A percentile compares a stretch with the other conserved stretches of the same genome.
Evolutionary conservation across 805 yeast species (phyloP).

Genomic region (Lachancea waltii): DNA sequence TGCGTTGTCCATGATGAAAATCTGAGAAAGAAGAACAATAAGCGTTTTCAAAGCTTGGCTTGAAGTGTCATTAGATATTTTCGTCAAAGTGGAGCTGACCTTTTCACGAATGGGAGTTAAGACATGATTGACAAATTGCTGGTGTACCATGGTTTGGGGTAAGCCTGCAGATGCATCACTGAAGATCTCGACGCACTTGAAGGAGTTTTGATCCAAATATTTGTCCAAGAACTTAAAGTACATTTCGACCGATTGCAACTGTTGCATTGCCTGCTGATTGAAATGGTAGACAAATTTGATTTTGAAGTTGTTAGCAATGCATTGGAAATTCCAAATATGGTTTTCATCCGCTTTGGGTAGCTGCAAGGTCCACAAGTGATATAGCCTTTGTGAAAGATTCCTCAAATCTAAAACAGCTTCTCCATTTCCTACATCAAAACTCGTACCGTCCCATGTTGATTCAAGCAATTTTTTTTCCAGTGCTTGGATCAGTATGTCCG

Average conservation of each 20-base stretch:
- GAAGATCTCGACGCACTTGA: conserved; percentile 37
- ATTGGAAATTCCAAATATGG: conserved; percentile 41
- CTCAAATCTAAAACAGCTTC: conserved; percentile 14
- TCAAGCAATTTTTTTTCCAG: conserved; percentile 19
- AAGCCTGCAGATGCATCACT: conserved; percentile 30
- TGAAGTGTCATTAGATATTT: conserved; percentile 35
- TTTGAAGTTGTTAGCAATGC: conserved; percentile 40
- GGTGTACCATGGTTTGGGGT: conserved; percentile 31
- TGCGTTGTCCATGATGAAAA: conserved; percentile 33
- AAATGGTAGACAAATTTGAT: conserved; percentile 52
- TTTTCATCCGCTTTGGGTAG: conserved; percentile 13
- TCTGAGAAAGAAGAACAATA: conserved; percentile 36
- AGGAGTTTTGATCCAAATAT: conserved; percentile 38
- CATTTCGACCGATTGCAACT: conserved; percentile 45
- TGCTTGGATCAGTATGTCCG: conserved; percentile 10
- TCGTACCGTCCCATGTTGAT: conserved; percentile 29
- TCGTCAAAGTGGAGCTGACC: conserved; percentile 27
- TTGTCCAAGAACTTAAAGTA: conserved; percentile 45
- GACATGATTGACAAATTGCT: conserved; percentile 35
- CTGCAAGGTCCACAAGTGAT: conserved; percentile 11
- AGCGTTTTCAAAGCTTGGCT: conserved; percentile 36
- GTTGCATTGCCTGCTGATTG: conserved; percentile 29
- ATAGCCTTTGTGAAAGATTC: conserved; percentile 17
- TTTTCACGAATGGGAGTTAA: conserved; percentile 41
- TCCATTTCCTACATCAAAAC: conserved; percentile 11